These are phyloP conservation scores for Oryza brachyantha DNA, from an alignment of 176 grass and related monocot genomes.

Conservation along the genomic window DNA sequence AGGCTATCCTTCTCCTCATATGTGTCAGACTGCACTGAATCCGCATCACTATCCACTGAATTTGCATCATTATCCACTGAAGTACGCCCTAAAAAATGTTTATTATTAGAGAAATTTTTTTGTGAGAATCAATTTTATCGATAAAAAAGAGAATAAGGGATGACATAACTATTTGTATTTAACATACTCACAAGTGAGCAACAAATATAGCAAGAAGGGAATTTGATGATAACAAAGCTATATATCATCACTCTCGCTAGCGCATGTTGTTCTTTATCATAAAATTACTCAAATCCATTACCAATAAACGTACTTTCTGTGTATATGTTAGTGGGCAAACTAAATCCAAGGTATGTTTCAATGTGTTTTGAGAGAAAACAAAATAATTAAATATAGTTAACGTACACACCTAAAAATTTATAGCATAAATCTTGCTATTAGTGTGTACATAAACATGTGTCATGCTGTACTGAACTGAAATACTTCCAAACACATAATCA, in stretches of 20 bases:
- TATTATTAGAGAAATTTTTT: background rate
- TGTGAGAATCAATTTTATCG: background rate
- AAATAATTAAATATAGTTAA: background rate
- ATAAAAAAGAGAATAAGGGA: background rate
- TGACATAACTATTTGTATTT: background rate
- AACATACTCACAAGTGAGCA: background rate
- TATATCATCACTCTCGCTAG: background rate
- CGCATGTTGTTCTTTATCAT: background rate
- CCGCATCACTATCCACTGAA: too few relatives aligned
- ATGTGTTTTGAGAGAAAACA: background rate
- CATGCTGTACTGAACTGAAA: background rate
- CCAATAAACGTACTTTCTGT: background rate
- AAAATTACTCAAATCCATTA: background rate
- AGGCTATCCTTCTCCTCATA: background rate
- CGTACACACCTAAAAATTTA: background rate
- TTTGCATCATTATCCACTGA: background rate
- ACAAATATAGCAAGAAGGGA: background rate
- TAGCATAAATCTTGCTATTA: background rate
- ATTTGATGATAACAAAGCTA: background rate
- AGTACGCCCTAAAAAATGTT: background rate
- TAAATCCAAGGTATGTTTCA: background rate
- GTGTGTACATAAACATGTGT: background rate
- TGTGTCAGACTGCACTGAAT: background rate
- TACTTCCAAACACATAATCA: background rate
- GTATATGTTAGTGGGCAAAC: background rate